Conservation (phyloP, 2,329 filamentous ascomycete species). For the Colletotrichum higginsianum region DNA sequence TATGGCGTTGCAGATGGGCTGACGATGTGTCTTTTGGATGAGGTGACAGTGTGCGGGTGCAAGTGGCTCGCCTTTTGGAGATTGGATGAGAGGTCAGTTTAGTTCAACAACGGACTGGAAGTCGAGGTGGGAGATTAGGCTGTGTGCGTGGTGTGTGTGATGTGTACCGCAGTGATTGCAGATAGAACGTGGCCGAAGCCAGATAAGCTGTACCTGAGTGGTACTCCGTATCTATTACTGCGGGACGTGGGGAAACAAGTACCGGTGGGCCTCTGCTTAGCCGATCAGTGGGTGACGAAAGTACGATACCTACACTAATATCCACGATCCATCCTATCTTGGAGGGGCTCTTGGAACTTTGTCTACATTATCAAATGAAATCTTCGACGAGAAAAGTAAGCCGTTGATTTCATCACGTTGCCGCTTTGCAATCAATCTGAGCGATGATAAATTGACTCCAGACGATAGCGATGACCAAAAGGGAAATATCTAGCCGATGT, state of each 20-base stretch:
- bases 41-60: conserved; percentile 2
- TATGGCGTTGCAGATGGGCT: conserved; percentile 4
- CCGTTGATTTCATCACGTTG: neutral
- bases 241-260: conserved; percentile 12
- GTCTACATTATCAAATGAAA: neutral
- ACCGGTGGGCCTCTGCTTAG: conserved; percentile 20
- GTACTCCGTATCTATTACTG: conserved; percentile 21
- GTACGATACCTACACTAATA: neutral
- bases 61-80: conserved; percentile 16
- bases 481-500: neutral
- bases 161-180: conserved; percentile 6
- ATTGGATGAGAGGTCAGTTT: conserved; percentile 39
- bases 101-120: conserved; percentile 27
- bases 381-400: neutral
- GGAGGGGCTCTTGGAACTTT: neutral
- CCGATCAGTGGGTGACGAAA: conserved; percentile 3
- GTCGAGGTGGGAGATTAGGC: conserved; percentile 8
- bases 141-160: conserved; percentile 9
- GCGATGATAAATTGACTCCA: neutral
- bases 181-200: conserved; percentile 18
- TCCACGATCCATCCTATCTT: neutral
- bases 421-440: neutral
- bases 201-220: conserved; percentile 30
- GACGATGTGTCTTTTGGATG: conserved; percentile 16
- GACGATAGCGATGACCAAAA: neutral